These are phyloP conservation scores for Ophiostoma sp. DNA, from an alignment of 2,329 filamentous ascomycete genomes.

Conservation along the genomic window DNA sequence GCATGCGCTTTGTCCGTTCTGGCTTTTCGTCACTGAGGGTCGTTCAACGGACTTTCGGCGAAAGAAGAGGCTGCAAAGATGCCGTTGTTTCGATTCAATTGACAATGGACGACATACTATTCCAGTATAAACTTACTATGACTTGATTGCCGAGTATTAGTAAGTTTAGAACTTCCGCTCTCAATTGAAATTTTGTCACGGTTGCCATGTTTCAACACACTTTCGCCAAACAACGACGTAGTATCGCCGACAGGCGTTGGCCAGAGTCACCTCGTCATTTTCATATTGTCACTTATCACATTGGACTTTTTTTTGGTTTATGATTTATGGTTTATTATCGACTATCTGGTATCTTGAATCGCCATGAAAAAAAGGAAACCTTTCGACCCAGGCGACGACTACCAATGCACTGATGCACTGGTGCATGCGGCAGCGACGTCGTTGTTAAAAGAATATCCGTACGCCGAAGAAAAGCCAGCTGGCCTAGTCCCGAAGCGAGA, in stretches of 20 bases:
- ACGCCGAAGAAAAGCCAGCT: not conserved
- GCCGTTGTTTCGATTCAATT: not conserved
- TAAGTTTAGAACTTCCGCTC: no score
- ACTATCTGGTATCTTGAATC: conserved; percentile 14
- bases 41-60: not conserved
- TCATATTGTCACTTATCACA: not conserved
- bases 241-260: no score
- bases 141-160: no score
- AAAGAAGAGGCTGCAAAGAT: not conserved
- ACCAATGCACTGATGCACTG: conserved; percentile 5
- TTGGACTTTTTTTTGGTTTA: not conserved
- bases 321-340: not conserved
- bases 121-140: no score
- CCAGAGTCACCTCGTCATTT: no score
- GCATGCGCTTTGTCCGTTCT: not conserved
- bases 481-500: not conserved
- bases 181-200: no score
- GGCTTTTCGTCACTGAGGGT: not conserved
- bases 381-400: not conserved
- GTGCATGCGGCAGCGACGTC: not conserved
- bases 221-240: no score
- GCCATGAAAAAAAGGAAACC: not conserved
- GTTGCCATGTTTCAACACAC: no score
- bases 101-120: not conserved
- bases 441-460: not conserved